Evolutionary conservation across 192 early-diverging fungal genomes (phyloP), one percentile per base, ranked within the genome.

Genomic region (Entomortierella lignicola): DNA sequence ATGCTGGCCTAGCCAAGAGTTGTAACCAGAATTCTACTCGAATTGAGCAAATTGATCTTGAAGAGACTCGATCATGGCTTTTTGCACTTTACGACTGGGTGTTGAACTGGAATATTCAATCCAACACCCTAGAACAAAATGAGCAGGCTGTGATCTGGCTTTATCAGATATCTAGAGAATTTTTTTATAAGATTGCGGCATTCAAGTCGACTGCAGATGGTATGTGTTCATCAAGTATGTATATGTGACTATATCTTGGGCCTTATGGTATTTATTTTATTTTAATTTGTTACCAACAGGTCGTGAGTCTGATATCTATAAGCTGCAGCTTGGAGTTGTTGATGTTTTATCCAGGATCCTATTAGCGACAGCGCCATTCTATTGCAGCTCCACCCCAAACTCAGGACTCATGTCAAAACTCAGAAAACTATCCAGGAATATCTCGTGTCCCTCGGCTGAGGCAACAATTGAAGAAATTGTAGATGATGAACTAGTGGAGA

Each of bases 11-110:
- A 23, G 20, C 39, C 12, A 43, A 26, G 41, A 15, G 18, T 5
- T 37, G 27, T 37, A 12, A 6, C 5, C 1, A 20, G 12, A 57
- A 57, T 3, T 30, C 55, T 30, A n/a, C 31, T 17, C 27, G 18
- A 17, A 17, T 57, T 2, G 55, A 57, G 18, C 30, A 57, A 21
- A 10, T 57, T 4, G 55, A 57, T 57, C n/a, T 57, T 4, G 55
- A 20, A 2, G 55, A 31, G 13, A 34, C 31, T 17, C 27, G 55
- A 30, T 34, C 55, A 31, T 57, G 55, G 55, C 15, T 57, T 7
- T 34, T 57, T 27, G 17, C 55, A 57, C 29, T 57, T 4, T 57
- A 57, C 18, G 55, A 57, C 17, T 57, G 55, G 55, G 18, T 57
- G 1, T 10, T 17, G 30, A 57, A 32, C 20, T 57, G 55, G 55